Conservation (phyloP, 345 rosid genomes). For the Populus nigra region DNA sequence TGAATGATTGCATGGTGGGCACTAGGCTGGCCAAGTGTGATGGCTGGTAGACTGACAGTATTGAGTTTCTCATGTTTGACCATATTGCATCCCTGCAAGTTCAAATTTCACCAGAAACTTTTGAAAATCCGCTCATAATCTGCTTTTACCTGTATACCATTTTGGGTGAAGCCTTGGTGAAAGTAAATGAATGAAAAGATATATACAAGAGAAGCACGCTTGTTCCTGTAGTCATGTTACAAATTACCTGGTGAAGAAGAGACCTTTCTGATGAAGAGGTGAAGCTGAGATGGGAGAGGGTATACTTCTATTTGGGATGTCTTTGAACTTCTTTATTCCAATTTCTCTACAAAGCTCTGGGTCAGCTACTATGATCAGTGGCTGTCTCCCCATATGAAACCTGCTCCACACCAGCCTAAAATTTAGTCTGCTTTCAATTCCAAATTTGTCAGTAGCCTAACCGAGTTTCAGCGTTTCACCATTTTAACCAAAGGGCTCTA, state of each 20-base stretch:
- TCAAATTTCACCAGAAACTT: neutral
- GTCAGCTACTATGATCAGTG: constrained; percentile 75
- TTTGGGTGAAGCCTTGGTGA: neutral
- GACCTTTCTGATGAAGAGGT: constrained; percentile 93
- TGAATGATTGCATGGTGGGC: constrained; percentile 71
- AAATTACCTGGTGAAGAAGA: constrained; percentile 81
- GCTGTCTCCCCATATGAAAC: constrained; percentile 98
- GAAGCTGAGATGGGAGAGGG: constrained; percentile 92
- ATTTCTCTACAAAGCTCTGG: constrained; percentile 85
- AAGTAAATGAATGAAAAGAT: neutral
- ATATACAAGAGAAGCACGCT: too few relatives aligned
- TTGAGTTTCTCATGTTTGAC: constrained; percentile 85
- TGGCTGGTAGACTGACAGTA: constrained; percentile 81
- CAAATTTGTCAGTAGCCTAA: neutral
- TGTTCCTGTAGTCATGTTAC: neutral
- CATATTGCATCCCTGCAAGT: constrained; percentile 70
- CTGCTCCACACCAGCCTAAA: constrained; percentile 32
- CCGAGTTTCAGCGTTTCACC: neutral
- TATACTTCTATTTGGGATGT: constrained; percentile 78
- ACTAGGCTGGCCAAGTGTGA: constrained; percentile 72
- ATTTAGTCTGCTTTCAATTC: neutral
- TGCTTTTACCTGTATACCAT: neutral
- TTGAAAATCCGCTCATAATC: neutral
- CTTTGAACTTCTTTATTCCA: constrained; percentile 86
- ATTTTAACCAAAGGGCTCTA: neutral